phyloP scores from a whole-genome alignment of 257 asterid species.

The Nicotiana undulata region DNA sequence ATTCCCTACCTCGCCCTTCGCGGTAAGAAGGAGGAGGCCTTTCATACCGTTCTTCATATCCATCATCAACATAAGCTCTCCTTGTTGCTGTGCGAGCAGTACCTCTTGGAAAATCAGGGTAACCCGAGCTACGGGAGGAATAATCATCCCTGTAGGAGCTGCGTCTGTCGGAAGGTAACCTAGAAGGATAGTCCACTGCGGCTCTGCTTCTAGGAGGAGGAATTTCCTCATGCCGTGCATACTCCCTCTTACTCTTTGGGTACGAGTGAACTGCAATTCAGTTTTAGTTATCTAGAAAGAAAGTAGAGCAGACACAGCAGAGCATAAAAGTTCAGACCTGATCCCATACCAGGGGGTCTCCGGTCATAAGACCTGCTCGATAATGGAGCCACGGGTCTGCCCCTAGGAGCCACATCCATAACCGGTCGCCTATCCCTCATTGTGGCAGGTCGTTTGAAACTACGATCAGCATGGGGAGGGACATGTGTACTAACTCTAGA shows the following conservation, averaged over 20 bases:
- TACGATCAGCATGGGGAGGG: constrained; percentile 55
- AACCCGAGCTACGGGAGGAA: constrained; percentile 67
- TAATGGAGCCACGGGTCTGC: constrained; percentile 60
- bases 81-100: constrained; percentile 57
- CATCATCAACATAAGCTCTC: constrained; percentile 78
- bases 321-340: not conserved
- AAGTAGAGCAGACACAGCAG: not conserved
- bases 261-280: constrained; percentile 54
- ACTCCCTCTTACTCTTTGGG: constrained; percentile 75
- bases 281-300: constrained; percentile 1
- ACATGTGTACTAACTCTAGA: constrained; percentile 48
- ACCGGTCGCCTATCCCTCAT: constrained; percentile 70
- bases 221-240: constrained; percentile 64
- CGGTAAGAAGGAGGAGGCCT: constrained; percentile 76
- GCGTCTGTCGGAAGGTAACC: constrained; percentile 68
- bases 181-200: constrained; percentile 48
- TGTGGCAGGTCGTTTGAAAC: constrained; percentile 53
- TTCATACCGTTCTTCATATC: constrained; percentile 71
- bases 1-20: constrained; percentile 71
- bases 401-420: constrained; percentile 58
- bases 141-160: constrained; percentile 67
- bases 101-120: constrained; percentile 70
- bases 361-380: constrained; percentile 78
- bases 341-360: constrained; percentile 75
- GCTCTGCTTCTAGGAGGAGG: constrained; percentile 73